Conservation (phyloP, 1,139 yeast species). For the Pichia sp. region DNA sequence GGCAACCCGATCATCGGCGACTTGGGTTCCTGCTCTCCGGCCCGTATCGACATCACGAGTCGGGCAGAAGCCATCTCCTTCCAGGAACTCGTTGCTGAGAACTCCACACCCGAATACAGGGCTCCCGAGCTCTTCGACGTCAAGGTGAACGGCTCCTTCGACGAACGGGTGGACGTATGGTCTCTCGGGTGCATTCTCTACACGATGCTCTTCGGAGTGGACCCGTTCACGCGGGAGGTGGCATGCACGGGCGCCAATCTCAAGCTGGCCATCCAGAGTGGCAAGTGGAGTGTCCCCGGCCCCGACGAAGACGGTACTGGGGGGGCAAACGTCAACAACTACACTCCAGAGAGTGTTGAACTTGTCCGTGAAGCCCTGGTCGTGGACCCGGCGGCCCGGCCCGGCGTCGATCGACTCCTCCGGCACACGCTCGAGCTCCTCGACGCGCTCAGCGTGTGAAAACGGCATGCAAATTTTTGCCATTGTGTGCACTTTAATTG, state of each 20-base stretch:
- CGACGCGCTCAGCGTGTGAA: too few species aligned
- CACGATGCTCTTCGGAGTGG: constrained; percentile 70
- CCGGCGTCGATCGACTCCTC: not conserved
- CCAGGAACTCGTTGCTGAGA: constrained; percentile 82
- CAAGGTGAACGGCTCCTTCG: constrained; percentile 57
- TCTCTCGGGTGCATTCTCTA: constrained; percentile 83
- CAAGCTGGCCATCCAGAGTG: constrained; percentile 72
- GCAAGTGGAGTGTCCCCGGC: constrained; percentile 63
- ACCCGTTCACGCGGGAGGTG: constrained; percentile 88
- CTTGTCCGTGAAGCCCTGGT: not conserved
- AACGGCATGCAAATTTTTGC: too few species aligned
- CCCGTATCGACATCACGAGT: constrained; percentile 51
- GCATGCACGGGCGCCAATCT: constrained; percentile 80
- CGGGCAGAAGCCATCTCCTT: constrained; percentile 73
- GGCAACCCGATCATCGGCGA: constrained; percentile 82
- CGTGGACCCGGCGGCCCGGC: not conserved
- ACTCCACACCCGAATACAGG: constrained; percentile 82
- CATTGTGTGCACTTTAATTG: too few species aligned
- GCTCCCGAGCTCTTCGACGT: constrained; percentile 91
- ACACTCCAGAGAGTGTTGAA: too few species aligned
- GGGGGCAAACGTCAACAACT: too few species aligned
- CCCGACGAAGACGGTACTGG: not conserved
- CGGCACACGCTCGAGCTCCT: not conserved
- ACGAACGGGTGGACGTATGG: constrained; percentile 87
- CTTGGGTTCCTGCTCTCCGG: constrained; percentile 74